phyloP scores from a whole-genome alignment of 176 grass and related monocot genomes.

The Oryza nivara region DNA sequence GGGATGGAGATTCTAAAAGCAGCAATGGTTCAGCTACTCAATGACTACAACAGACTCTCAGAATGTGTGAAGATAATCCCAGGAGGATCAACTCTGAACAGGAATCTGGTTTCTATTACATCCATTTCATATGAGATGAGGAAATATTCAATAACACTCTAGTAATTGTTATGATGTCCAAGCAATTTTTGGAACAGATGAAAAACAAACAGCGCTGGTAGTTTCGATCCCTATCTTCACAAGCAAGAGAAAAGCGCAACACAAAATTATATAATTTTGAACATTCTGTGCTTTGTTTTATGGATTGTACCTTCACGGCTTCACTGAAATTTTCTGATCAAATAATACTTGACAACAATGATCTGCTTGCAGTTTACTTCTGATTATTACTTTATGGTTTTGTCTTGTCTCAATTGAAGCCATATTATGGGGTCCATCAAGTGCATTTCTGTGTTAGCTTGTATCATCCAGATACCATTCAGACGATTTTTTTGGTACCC shows the following conservation, averaged over 20 bases:
- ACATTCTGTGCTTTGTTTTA: not conserved
- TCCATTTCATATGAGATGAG: slow-evolving; percentile 92
- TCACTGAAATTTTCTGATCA: not conserved
- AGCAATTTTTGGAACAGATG: not conserved
- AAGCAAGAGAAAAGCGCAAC: not conserved
- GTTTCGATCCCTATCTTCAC: not conserved
- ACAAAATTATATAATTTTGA: not conserved
- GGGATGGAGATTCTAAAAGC: slow-evolving; percentile 88
- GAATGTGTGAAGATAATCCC: slow-evolving; percentile 84
- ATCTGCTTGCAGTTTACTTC: not conserved
- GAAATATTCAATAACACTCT: slow-evolving; percentile 87
- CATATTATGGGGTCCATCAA: slow-evolving; percentile 7
- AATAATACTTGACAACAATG: not conserved
- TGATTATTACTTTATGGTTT: not conserved
- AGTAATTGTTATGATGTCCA: slow-evolving; percentile 23
- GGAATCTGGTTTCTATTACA: slow-evolving; percentile 81
- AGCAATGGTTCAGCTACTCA: slow-evolving; percentile 77
- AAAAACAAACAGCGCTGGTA: not conserved
- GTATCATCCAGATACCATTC: not conserved
- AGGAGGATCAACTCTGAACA: slow-evolving; percentile 63
- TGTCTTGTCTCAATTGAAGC: not conserved
- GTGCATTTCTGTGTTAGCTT: not conserved
- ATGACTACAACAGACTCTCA: slow-evolving; percentile 85
- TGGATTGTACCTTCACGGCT: slow-evolving; percentile 4
- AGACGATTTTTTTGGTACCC: slow-evolving; percentile 10